Evolutionary conservation across 192 early-diverging fungal genomes (phyloP), one percentile per base, ranked within the genome.

Genomic region (Funneliformis geosporum): DNA sequence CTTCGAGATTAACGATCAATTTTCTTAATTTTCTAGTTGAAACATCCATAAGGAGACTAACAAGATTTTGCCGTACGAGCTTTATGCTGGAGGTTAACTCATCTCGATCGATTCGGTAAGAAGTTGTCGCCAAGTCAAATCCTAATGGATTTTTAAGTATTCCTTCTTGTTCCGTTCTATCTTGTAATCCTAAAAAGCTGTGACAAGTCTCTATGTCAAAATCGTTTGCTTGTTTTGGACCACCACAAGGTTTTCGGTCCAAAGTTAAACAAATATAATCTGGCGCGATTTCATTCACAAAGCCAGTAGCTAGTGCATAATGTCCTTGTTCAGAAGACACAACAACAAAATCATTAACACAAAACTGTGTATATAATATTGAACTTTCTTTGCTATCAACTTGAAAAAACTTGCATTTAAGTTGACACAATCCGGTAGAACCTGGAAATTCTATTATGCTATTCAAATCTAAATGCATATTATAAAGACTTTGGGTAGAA

Each of bases 41-140:
- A n/a, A 87, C 80, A 3, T 79, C 62, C 6, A 79, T 81, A 82
- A 96, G 91, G 68, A 97, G 75, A n/a, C 86, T 83, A 39, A 97
- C 86, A 18, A 98, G 73, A 73, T 97, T 97, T 47, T 89, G 88
- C 2, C 95, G 85, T 5, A 95, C 85, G 7, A 91, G 82, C 6
- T 86, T 84, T 80, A 97, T 90, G 0, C 91, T 94, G 28, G 86
- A 82, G 3, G 86, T 81, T 82, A 94, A 86, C 78, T 96, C 94
- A 79, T 98, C 95, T 82, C 92, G 93, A 80, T 98, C 96, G 40
- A 98, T 91, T 7, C 95, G 82, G 79, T 90, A 95, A 6, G 82
- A 72, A 9, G 89, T 81, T 47, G 75, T 80, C 8, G 82, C 76
- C 47, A 86, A 86, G 11, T 79, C 80, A 23, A 83, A 80, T 0